phyloP scores from a whole-genome alignment of 176 grass and related monocot genomes.

The Ampelocalamus luodianensis region DNA sequence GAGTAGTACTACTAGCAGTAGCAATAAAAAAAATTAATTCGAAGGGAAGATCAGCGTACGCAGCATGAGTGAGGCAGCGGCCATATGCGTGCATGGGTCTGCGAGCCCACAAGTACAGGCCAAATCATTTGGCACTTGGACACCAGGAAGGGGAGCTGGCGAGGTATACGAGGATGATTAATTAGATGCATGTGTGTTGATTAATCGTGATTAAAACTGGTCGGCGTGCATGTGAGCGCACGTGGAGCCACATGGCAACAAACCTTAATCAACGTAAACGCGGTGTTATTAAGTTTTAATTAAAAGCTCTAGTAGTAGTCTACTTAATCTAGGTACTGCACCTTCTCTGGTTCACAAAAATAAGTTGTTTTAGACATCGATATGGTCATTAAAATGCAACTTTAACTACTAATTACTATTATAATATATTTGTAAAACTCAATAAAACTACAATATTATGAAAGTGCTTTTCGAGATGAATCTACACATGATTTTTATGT shows the following conservation, averaged over 20 bases:
- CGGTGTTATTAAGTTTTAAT: background rate
- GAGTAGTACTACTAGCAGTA: background rate
- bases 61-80: background rate
- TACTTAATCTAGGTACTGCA: too few relatives aligned
- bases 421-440: too few relatives aligned
- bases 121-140: slow-evolving; percentile 32
- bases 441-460: too few relatives aligned
- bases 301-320: too few relatives aligned
- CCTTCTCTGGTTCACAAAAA: too few relatives aligned
- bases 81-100: background rate
- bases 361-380: background rate
- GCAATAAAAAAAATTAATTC: too few relatives aligned
- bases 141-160: background rate
- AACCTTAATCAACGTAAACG: background rate
- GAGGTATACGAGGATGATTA: slow-evolving; percentile 42
- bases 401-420: too few relatives aligned
- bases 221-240: slow-evolving; percentile 31
- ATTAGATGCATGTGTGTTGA: slow-evolving; percentile 9
- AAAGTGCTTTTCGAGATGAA: too few relatives aligned
- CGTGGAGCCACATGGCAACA: slow-evolving; percentile 23
- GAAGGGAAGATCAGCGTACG: background rate
- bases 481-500: too few relatives aligned
- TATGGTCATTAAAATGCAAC: too few relatives aligned
- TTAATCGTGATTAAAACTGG: slow-evolving; percentile 2
- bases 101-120: slow-evolving; percentile 37